phyloP scores from a whole-genome alignment of 2,329 filamentous ascomycete species.

The Elsinoe australis region DNA sequence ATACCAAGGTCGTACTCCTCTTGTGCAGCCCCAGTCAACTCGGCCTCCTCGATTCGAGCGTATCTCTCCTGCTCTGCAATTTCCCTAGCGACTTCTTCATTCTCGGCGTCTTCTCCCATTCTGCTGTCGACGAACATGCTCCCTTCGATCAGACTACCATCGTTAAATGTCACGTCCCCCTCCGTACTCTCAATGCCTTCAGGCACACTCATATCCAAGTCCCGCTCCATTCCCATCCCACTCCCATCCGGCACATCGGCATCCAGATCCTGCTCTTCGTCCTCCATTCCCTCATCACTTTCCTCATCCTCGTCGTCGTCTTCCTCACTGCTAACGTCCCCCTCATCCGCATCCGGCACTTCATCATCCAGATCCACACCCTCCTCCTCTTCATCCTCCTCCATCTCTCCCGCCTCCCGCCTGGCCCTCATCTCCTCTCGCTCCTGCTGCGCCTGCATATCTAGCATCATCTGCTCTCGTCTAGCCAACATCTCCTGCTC shows the following conservation, averaged over 20 bases:
- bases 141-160: constrained; percentile 42
- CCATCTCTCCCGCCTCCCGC: constrained; percentile 28
- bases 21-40: constrained; percentile 40
- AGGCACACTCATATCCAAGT: constrained; percentile 31
- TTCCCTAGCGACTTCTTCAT: constrained; percentile 24
- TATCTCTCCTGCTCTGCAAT: constrained; percentile 37
- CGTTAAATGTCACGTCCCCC: constrained; percentile 48
- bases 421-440: constrained; percentile 45
- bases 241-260: constrained; percentile 55
- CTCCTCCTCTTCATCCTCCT: constrained; percentile 36
- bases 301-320: constrained; percentile 55
- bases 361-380: constrained; percentile 62
- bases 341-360: constrained; percentile 45
- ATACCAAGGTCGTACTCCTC: constrained; percentile 41
- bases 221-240: constrained; percentile 28
- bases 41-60: constrained; percentile 40
- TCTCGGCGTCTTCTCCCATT: constrained; percentile 28
- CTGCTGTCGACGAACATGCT: constrained; percentile 33
- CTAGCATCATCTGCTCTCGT: constrained; percentile 62
- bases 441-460: constrained; percentile 57
- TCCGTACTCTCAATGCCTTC: constrained; percentile 29
- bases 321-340: constrained; percentile 23
- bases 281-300: constrained; percentile 51
- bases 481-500: constrained; percentile 72
- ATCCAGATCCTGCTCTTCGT: constrained; percentile 56